These are phyloP conservation scores for Xenoacremonium recifei DNA, from an alignment of 2,329 filamentous ascomycete genomes.

Conservation along the genomic window DNA sequence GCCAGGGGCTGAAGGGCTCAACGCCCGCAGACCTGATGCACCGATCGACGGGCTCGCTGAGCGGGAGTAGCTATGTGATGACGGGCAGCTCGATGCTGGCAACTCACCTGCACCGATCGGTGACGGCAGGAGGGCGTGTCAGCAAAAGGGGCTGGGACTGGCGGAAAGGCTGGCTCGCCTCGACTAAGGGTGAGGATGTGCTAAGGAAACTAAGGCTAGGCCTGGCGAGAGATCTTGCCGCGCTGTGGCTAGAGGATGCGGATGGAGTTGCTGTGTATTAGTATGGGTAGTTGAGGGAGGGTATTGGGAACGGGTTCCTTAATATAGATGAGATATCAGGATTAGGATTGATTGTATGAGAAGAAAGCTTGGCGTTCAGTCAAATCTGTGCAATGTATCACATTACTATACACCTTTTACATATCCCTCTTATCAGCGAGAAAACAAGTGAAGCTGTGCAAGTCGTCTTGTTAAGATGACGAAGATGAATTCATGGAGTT, in stretches of 20 bases:
- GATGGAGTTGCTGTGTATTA: slow-evolving; percentile 51
- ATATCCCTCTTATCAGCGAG: too few relatives aligned
- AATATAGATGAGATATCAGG: too few relatives aligned
- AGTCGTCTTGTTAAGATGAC: too few relatives aligned
- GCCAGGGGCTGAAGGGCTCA: slow-evolving; percentile 59
- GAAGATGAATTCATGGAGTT: not conserved
- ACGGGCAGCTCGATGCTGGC: slow-evolving; percentile 72
- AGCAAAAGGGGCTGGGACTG: slow-evolving; percentile 76
- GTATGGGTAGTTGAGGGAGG: slow-evolving; percentile 6
- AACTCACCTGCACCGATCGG: slow-evolving; percentile 59
- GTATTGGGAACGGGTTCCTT: too few relatives aligned
- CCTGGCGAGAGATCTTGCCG: slow-evolving; percentile 71
- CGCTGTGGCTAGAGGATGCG: slow-evolving; percentile 66
- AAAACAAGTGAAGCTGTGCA: too few relatives aligned
- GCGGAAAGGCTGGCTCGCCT: slow-evolving; percentile 71
- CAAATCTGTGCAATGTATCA: too few relatives aligned
- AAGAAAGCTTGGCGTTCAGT: too few relatives aligned
- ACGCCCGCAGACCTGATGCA: slow-evolving; percentile 64
- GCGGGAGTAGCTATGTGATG: slow-evolving; percentile 64
- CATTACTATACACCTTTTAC: too few relatives aligned
- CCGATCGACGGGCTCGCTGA: slow-evolving; percentile 55
- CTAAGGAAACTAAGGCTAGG: slow-evolving; percentile 69
- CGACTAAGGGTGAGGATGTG: slow-evolving; percentile 66
- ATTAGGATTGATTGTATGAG: too few relatives aligned
- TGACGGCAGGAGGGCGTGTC: slow-evolving; percentile 51